Conservation (phyloP, 2,329 filamentous ascomycete species). For the Aciculosporium take region DNA sequence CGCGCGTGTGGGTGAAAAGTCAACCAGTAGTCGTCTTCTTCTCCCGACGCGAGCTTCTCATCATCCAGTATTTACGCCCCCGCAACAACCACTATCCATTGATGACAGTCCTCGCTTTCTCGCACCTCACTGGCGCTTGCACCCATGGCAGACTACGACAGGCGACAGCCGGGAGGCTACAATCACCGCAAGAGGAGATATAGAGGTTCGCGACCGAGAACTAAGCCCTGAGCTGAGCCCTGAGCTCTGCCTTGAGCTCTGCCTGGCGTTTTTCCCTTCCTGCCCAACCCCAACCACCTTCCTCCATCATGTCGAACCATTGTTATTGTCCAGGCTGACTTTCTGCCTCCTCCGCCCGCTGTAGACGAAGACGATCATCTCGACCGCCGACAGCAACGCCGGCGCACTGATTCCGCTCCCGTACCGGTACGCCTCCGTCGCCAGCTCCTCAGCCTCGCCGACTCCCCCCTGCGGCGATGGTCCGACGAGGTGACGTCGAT, state of each 20-base stretch:
- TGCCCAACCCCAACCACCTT: too few species aligned
- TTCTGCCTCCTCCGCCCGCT: background rate
- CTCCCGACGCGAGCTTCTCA: background rate
- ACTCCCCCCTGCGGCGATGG: conserved; percentile 64
- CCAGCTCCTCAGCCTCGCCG: conserved; percentile 66
- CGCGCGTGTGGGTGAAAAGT: background rate
- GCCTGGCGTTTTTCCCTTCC: too few species aligned
- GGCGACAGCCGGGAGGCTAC: conserved; percentile 36
- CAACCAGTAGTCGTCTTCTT: background rate
- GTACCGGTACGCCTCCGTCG: conserved; percentile 58
- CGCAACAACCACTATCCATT: background rate
- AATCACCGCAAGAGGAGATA: conserved; percentile 64
- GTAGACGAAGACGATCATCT: conserved; percentile 61
- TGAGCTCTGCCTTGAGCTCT: too few species aligned
- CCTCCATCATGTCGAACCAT: too few species aligned
- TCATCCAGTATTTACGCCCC: background rate
- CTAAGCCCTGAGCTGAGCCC: too few species aligned
- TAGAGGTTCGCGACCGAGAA: conserved; percentile 44
- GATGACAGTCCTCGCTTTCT: background rate
- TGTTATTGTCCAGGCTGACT: conserved; percentile 4
- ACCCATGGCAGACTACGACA: conserved; percentile 41
- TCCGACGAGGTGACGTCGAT: conserved; percentile 66
- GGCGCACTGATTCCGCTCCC: conserved; percentile 57
- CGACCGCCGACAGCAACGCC: conserved; percentile 58
- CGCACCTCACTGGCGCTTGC: background rate